Percentiles rank a stretch among this genome's conserved stretches.
Conservation (phyloP, 2,329 filamentous ascomycete genomes). For the Penicillium digitatum region DNA sequence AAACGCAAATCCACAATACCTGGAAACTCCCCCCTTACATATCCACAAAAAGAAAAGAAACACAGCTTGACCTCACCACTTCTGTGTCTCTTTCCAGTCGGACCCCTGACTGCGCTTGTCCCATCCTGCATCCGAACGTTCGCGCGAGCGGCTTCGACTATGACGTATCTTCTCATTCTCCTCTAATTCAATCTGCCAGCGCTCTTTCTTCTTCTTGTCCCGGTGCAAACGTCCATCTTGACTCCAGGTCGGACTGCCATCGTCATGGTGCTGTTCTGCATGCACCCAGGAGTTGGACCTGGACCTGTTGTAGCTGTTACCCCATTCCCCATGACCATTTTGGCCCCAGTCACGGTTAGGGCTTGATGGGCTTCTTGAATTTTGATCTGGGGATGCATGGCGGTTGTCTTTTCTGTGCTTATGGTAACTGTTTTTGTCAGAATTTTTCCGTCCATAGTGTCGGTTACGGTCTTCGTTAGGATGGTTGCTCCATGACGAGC, state of each 20-base stretch:
- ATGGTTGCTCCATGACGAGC: too few relatives aligned
- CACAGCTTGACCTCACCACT: background rate
- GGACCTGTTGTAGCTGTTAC: background rate
- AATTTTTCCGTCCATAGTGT: background rate
- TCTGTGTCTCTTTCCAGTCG: background rate
- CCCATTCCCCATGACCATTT: background rate
- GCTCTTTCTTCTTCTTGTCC: background rate
- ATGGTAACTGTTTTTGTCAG: background rate
- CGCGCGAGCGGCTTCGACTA: background rate
- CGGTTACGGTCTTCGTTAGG: too few relatives aligned
- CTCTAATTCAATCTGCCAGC: background rate
- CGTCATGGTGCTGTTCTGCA: background rate
- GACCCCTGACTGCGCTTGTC: background rate
- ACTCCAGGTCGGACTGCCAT: background rate
- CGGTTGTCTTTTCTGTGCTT: background rate
- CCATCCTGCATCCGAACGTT: background rate
- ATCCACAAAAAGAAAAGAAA: background rate
- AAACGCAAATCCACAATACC: background rate
- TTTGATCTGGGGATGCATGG: background rate
- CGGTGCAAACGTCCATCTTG: background rate
- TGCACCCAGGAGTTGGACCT: background rate
- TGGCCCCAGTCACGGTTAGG: background rate
- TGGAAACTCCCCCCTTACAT: background rate
- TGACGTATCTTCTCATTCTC: background rate
- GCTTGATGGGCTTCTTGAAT: background rate